Percentiles rank a stretch among this genome's conserved stretches.
Evolutionary conservation across 495 filamentous ascomycete genomes (phyloP).

Genomic region (Rostrohypoxylon terebratum): DNA sequence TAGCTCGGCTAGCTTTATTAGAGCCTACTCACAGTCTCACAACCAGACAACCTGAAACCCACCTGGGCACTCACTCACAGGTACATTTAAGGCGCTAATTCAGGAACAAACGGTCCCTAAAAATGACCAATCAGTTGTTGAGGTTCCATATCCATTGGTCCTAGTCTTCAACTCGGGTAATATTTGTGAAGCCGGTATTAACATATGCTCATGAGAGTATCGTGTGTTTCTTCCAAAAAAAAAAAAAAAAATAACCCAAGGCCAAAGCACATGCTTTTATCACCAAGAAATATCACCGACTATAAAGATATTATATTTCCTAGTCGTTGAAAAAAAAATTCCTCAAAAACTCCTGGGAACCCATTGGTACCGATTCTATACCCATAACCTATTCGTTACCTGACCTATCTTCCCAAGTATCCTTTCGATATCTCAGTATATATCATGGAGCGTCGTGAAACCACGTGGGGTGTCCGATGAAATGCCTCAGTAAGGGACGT

Average conservation of each 20-base stretch:
- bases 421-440: conserved; percentile 18
- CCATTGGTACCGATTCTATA: conserved; percentile 12
- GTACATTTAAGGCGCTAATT: conserved; percentile 20
- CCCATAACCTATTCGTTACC: background rate
- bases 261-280: background rate
- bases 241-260: too few species aligned
- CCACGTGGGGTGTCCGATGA: background rate
- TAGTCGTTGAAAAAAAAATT: conserved; percentile 13
- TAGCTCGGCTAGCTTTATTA: conserved; percentile 8
- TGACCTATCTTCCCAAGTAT: background rate
- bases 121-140: background rate
- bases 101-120: conserved; percentile 16
- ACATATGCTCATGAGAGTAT: conserved; percentile 24
- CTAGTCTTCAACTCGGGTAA: conserved; percentile 28
- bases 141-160: conserved; percentile 29
- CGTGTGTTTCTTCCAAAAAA: conserved; percentile 10
- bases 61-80: too few species aligned
- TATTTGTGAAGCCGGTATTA: conserved; percentile 36
- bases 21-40: too few species aligned
- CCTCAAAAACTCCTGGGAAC: conserved; percentile 10
- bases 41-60: too few species aligned
- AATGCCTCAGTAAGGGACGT: conserved; percentile 14
- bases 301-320: conserved; percentile 17
- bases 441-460: conserved; percentile 10
- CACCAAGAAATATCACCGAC: conserved; percentile 3